These are phyloP conservation scores for Ustilago shanxiensis DNA, from an alignment of 1,284 basidiomycete species.

Conservation along the genomic window DNA sequence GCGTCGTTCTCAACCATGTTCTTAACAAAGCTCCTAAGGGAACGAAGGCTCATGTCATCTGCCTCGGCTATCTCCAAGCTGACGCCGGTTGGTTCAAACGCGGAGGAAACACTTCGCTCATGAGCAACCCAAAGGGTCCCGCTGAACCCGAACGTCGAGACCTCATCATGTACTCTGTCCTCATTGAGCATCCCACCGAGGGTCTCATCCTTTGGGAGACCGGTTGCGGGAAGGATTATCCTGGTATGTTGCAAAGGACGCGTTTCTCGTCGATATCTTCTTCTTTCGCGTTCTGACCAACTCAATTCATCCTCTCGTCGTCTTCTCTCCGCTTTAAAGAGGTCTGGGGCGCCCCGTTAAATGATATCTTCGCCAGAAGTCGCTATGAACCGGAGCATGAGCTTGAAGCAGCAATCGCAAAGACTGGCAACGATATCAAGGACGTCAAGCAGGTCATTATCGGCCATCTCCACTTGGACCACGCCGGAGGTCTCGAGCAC, in stretches of 20 bases:
- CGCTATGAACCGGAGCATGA: slow-evolving; percentile 60
- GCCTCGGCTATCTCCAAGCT: slow-evolving; percentile 63
- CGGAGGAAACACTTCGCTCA: slow-evolving; percentile 57
- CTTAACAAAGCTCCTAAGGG: slow-evolving; percentile 59
- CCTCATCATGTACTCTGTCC: slow-evolving; percentile 57
- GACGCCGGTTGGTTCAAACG: slow-evolving; percentile 66
- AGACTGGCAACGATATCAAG: slow-evolving; percentile 60
- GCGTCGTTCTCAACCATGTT: slow-evolving; percentile 54
- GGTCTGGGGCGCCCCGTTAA: slow-evolving; percentile 46
- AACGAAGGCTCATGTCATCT: slow-evolving; percentile 63
- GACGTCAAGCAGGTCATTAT: slow-evolving; percentile 58
- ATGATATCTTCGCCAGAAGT: slow-evolving; percentile 54
- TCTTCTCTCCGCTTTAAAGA: slow-evolving; percentile 4
- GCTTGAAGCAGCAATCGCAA: slow-evolving; percentile 63
- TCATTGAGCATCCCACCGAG: slow-evolving; percentile 67
- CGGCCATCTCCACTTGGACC: slow-evolving; percentile 63
- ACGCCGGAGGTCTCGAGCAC: slow-evolving; percentile 60
- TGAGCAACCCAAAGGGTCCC: slow-evolving; percentile 51
- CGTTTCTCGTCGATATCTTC: neutral
- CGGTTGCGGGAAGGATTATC: slow-evolving; percentile 61
- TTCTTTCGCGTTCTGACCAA: neutral
- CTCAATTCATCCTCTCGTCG: neutral
- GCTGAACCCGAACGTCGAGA: slow-evolving; percentile 49
- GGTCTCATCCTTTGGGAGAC: slow-evolving; percentile 68
- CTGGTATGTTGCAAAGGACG: slow-evolving; percentile 15